Evolutionary conservation across 106 monocot species (phyloP).

Genomic region (Vanilla planifolia): DNA sequence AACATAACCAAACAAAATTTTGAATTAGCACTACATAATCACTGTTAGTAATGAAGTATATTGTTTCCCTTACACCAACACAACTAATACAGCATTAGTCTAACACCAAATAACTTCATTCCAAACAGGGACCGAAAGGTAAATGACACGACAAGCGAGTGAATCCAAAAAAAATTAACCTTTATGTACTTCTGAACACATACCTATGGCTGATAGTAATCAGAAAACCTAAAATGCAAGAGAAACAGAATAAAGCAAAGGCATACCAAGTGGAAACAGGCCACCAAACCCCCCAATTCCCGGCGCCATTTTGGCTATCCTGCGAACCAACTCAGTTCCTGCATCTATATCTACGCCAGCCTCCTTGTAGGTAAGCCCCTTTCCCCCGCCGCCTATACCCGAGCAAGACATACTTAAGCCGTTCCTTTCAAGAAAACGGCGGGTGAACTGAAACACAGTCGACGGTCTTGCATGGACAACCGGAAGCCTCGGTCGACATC

Average conservation of each 20-base stretch:
- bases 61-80: too few relatives aligned
- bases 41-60: too few relatives aligned
- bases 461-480: not conserved
- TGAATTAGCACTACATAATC: too few relatives aligned
- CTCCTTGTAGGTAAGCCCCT: conserved; percentile 67
- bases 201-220: too few relatives aligned
- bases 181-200: too few relatives aligned
- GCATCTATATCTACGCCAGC: conserved; percentile 91
- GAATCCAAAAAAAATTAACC: too few relatives aligned
- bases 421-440: not conserved
- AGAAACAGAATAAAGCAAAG: not conserved
- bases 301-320: conserved; percentile 79
- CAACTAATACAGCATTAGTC: too few relatives aligned
- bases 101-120: too few relatives aligned
- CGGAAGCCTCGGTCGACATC: not conserved
- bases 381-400: not conserved
- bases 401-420: conserved; percentile 3
- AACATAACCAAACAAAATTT: too few relatives aligned
- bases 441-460: not conserved
- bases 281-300: conserved; percentile 86
- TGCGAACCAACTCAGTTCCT: conserved; percentile 66
- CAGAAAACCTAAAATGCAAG: too few relatives aligned
- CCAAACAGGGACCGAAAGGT: too few relatives aligned
- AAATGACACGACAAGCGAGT: too few relatives aligned
- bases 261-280: conserved; percentile 65